Percentiles rank a stretch among this genome's conserved stretches.
phyloP scores from a whole-genome alignment of 1,284 basidiomycete genomes.

The Termitomyces sp. region DNA sequence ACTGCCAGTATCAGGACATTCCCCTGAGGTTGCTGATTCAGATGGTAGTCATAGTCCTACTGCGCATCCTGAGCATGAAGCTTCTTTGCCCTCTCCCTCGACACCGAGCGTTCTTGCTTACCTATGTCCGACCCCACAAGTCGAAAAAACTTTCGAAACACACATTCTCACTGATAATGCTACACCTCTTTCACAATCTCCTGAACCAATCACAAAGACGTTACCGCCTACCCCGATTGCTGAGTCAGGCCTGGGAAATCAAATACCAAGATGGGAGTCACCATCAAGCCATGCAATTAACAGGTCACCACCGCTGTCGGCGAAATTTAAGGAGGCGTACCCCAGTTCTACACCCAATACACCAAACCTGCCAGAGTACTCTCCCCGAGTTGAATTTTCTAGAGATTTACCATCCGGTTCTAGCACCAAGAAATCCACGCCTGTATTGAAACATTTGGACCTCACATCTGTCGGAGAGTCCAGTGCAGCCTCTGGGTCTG shows the following conservation, averaged over 20 bases:
- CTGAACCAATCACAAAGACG: background rate
- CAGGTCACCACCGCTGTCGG: background rate
- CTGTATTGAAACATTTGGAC: background rate
- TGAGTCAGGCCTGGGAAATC: background rate
- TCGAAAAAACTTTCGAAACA: background rate
- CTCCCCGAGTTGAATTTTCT: background rate
- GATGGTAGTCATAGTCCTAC: background rate
- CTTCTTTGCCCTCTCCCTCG: background rate
- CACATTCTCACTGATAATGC: background rate
- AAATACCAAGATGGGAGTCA: background rate
- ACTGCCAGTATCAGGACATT: background rate
- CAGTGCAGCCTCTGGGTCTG: background rate
- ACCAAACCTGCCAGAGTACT: conserved; percentile 1
- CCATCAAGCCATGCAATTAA: background rate
- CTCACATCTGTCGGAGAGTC: background rate
- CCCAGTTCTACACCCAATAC: background rate
- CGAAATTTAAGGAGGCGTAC: background rate
- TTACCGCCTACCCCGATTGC: background rate
- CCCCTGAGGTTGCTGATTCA: background rate
- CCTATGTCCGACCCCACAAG: background rate
- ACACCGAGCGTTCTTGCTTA: background rate
- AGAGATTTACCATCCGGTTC: background rate
- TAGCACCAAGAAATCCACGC: background rate
- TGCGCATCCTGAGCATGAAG: background rate
- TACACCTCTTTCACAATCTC: background rate